Conservation (phyloP, 208 protist genomes). For the Crithidia brevicula region DNA sequence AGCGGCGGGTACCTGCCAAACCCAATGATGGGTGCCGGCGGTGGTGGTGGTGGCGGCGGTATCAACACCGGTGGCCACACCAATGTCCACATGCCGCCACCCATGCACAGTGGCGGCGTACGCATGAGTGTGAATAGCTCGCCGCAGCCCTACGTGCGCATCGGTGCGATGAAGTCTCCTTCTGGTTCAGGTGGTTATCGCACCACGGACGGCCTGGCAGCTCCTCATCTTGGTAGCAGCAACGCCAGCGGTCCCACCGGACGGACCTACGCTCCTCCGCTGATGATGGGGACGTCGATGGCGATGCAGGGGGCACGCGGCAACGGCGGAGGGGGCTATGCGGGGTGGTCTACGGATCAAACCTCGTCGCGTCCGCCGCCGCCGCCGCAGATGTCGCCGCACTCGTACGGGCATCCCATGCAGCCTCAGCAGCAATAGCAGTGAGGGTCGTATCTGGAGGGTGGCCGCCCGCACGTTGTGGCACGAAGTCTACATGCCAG, state of each 20-base stretch:
- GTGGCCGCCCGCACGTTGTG: not conserved
- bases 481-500: not conserved
- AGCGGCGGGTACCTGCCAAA: slow-evolving; percentile 4
- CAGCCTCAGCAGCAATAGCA: slow-evolving; percentile 28
- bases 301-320: not conserved
- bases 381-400: slow-evolving; percentile 13
- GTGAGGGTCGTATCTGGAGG: not conserved
- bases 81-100: not conserved
- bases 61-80: not conserved
- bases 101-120: not conserved
- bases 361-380: not conserved
- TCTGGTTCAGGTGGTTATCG: not conserved
- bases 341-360: not conserved
- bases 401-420: slow-evolving; percentile 5
- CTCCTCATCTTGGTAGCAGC: not conserved
- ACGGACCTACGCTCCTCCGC: not conserved
- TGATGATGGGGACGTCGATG: not conserved
- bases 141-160: slow-evolving; percentile 17
- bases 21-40: not conserved
- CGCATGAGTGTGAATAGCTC: not conserved
- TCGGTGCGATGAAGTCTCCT: not conserved
- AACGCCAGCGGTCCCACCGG: slow-evolving; percentile 5
- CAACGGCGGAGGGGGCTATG: not conserved
- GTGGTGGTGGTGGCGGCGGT: slow-evolving; percentile 4
- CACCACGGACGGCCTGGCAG: too few relatives aligned